Evolutionary conservation across 2,329 filamentous ascomycete genomes (phyloP).

Genomic region (Seiridium cupressi): DNA sequence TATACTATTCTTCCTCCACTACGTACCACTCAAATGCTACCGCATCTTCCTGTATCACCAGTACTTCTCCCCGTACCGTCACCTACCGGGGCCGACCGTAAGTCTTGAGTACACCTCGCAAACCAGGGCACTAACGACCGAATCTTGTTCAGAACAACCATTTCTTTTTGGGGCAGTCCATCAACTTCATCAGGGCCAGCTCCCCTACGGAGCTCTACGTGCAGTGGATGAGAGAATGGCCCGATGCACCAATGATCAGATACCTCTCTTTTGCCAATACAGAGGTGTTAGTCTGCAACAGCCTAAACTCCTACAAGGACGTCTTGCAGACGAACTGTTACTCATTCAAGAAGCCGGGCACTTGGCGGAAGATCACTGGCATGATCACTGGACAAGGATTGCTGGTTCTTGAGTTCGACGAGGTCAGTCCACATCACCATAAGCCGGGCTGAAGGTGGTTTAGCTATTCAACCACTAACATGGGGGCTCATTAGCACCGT

Average conservation of each 20-base stretch:
- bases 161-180: slow-evolving; percentile 17
- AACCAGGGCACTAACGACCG: slow-evolving; percentile 23
- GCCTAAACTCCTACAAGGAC: slow-evolving; percentile 18
- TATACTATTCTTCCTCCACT: slow-evolving; percentile 11
- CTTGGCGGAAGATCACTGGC: slow-evolving; percentile 20
- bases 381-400: slow-evolving; percentile 27
- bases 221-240: slow-evolving; percentile 21
- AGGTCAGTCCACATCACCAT: slow-evolving; percentile 13
- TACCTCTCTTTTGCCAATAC: slow-evolving; percentile 23
- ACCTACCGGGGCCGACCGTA: slow-evolving; percentile 15
- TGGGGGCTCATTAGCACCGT: slow-evolving; percentile 33
- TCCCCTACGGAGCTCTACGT: slow-evolving; percentile 15
- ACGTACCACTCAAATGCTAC: slow-evolving; percentile 11
- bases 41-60: slow-evolving; percentile 14
- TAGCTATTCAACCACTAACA: neutral
- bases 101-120: slow-evolving; percentile 25
- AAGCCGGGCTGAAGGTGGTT: too few species aligned
- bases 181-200: slow-evolving; percentile 13
- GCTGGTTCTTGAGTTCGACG: slow-evolving; percentile 10
- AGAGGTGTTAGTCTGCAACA: slow-evolving; percentile 23
- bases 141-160: slow-evolving; percentile 14
- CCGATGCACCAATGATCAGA: slow-evolving; percentile 22
- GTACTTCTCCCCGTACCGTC: slow-evolving; percentile 14
- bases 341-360: neutral
- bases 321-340: slow-evolving; percentile 25